A percentile compares a stretch with the other conserved stretches of the same genome.
Evolutionary conservation across 306 rosid genomes (phyloP).

Genomic region (Prinsepia uniflora): DNA sequence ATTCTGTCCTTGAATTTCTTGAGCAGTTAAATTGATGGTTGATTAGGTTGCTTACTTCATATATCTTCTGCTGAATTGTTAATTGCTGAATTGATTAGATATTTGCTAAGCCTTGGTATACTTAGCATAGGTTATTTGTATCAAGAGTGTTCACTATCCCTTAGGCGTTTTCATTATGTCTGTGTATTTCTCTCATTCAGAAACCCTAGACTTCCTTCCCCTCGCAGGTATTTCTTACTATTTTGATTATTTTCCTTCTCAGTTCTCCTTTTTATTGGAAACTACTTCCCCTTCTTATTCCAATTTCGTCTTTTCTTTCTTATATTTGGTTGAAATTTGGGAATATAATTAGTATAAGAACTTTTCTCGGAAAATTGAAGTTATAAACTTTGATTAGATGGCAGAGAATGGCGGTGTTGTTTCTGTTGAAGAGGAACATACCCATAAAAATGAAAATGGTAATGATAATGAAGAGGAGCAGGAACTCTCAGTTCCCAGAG

Average conservation of each 20-base stretch:
- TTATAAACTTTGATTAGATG: neutral
- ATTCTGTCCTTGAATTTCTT: too few species aligned
- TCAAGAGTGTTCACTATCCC: too few species aligned
- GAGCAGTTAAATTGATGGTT: too few species aligned
- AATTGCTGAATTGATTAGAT: too few species aligned
- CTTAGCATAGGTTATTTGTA: too few species aligned
- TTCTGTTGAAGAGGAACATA: neutral
- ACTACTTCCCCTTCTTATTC: neutral
- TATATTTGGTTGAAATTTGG: neutral
- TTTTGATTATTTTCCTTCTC: neutral
- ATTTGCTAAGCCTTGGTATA: too few species aligned
- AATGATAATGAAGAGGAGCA: neutral
- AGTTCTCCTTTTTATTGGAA: neutral
- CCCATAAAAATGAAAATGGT: neutral
- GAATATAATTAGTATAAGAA: neutral
- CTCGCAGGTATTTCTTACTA: neutral
- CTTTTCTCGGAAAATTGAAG: neutral
- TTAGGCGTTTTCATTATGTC: too few species aligned
- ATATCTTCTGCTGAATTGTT: too few species aligned
- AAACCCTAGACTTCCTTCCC: neutral
- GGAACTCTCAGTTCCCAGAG: constrained; percentile 44
- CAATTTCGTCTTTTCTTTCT: neutral
- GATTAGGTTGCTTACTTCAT: too few species aligned
- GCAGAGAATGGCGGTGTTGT: neutral
- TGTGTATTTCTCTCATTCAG: neutral